Evolutionary conservation across 2,329 filamentous ascomycete genomes (phyloP).

Genomic region (Fusarium succisae): DNA sequence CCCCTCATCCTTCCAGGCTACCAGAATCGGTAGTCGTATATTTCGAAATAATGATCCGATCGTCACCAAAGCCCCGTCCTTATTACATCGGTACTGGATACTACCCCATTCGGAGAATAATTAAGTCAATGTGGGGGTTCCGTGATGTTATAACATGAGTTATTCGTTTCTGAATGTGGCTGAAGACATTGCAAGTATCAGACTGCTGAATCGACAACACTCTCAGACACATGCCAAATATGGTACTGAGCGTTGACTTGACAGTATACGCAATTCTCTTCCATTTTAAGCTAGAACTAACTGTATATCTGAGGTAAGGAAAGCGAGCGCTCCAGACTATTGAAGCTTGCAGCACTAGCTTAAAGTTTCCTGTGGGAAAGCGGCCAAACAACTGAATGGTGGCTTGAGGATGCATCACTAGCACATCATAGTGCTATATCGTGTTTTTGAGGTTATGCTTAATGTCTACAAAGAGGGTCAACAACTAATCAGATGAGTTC

Average conservation of each 20-base stretch:
- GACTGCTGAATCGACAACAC: accelerated
- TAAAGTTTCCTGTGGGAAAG: neutral
- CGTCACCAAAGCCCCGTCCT: neutral
- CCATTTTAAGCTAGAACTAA: neutral
- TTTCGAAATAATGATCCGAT: neutral
- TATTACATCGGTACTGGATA: neutral
- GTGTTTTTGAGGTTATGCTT: neutral
- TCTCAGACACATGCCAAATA: neutral
- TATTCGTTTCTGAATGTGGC: neutral
- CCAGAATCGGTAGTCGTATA: neutral
- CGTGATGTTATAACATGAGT: neutral
- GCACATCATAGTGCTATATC: neutral
- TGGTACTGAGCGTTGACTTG: neutral
- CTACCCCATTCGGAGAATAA: neutral
- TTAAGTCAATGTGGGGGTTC: neutral
- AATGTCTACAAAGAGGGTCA: neutral
- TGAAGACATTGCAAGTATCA: accelerated
- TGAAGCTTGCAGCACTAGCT: neutral
- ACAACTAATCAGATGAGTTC: neutral
- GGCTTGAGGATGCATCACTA: neutral
- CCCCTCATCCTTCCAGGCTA: neutral
- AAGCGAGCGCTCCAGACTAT: neutral
- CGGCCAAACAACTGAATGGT: neutral
- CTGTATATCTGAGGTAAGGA: no score
- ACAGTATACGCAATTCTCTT: no score